Evolutionary conservation across 208 protist species (phyloP).

Genomic region (Trypanosoma rangeli): DNA sequence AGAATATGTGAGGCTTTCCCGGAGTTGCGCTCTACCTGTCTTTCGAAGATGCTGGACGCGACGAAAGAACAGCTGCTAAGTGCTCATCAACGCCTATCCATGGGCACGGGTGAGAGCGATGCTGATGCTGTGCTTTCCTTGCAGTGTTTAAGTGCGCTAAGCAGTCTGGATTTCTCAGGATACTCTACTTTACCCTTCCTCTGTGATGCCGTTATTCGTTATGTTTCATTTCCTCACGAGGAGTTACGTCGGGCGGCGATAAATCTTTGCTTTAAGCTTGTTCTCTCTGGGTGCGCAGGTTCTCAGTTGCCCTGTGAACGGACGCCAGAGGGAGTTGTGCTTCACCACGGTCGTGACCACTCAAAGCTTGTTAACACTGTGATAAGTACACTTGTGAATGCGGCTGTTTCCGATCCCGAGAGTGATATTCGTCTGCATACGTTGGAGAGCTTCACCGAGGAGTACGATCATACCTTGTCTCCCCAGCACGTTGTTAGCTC

Average conservation of each 20-base stretch:
- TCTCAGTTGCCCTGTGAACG: slow-evolving; percentile 58
- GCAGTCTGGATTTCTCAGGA: slow-evolving; percentile 80
- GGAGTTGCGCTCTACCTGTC: slow-evolving; percentile 84
- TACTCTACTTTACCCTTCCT: slow-evolving; percentile 89
- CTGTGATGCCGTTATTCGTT: slow-evolving; percentile 75
- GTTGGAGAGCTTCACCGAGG: slow-evolving; percentile 65
- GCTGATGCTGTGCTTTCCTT: slow-evolving; percentile 41
- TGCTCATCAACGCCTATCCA: slow-evolving; percentile 22
- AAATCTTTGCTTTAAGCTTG: slow-evolving; percentile 87
- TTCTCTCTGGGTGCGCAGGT: slow-evolving; percentile 76
- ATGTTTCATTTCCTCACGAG: slow-evolving; percentile 79
- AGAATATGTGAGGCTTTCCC: slow-evolving; percentile 87
- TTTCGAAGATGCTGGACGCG: slow-evolving; percentile 85
- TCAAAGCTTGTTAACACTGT: slow-evolving; percentile 76
- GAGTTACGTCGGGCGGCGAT: slow-evolving; percentile 86
- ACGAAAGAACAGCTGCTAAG: slow-evolving; percentile 61
- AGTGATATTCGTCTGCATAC: slow-evolving; percentile 89
- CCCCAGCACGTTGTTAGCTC: slow-evolving; percentile 67
- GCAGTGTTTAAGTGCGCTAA: slow-evolving; percentile 64
- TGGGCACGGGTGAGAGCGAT: slow-evolving; percentile 20
- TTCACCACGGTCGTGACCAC: slow-evolving; percentile 85
- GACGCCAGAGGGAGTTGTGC: slow-evolving; percentile 64
- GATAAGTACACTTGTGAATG: slow-evolving; percentile 73
- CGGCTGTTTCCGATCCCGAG: slow-evolving; percentile 85
- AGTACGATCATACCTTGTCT: slow-evolving; percentile 80